Base-by-base conservation (phyloP, 1,284 basidiomycete species). In the Boletus holoroseus region DNA sequence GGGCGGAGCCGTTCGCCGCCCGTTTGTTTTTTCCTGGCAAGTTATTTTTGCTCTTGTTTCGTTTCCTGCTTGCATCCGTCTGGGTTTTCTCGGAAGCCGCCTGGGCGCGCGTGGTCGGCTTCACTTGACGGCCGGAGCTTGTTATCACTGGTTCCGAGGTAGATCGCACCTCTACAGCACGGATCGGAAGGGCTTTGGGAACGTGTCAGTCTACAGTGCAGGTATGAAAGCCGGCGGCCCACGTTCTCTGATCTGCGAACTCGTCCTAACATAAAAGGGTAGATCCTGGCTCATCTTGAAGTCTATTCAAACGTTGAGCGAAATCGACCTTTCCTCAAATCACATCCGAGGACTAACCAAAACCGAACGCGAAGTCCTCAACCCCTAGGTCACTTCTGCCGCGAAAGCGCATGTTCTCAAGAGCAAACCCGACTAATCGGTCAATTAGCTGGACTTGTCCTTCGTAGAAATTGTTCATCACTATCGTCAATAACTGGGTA, bases 241-340 rank as follows among this genome's bases (percentile, higher is more conserved):
- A 69, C 63, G 55, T 56, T 66, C 36, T 49, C 66, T 57, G 28
- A 66, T 52, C 26, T 28, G 58, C 27, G 60, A 64, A 32, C 54
- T 55, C 24, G 63, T 57, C 18, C 68, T 58, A 0, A 56, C 62
- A 32, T 51, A 51, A 48, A 66, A 66, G 11, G 67, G 65, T n/a
- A 68, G 28, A 18, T 66, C 62, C n/a, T 68, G 65, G 47, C 63
- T 67, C 62, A 66, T 67, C 26, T 36, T 53, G 30, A 66, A 65
- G 41, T 66, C 63, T 66, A 24, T 22, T 27, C n/a, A 24, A 41
- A 30, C 30, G 18, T 7, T 49, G 12, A 50, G 43, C 38, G 6
- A 39, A 22, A 5, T 15, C 13, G 2, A 44, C 22, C 32, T 51
- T 39, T 28, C 3, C 16, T 20, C 5, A 22, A 15, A 34, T 22